Evolutionary conservation across 805 yeast genomes (phyloP).

Genomic region (Wickerhamiella nectarea): DNA sequence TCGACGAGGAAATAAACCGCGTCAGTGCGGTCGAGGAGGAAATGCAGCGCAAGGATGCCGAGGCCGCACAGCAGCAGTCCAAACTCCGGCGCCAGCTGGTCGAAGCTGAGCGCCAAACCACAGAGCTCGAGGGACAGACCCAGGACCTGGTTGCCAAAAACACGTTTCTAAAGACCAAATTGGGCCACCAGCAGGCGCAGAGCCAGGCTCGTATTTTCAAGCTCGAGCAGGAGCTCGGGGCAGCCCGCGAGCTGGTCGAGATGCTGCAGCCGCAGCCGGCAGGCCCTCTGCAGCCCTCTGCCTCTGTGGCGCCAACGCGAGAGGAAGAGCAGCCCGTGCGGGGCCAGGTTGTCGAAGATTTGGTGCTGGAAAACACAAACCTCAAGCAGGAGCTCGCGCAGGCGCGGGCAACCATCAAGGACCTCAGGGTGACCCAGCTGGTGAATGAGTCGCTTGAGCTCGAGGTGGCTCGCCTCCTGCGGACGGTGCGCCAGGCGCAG

Average conservation of each 20-base stretch:
- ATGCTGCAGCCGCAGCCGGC: neutral
- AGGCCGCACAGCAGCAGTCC: neutral
- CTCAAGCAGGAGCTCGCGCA: slow-evolving; percentile 3
- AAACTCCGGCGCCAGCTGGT: neutral
- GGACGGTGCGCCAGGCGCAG: neutral
- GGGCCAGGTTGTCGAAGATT: neutral
- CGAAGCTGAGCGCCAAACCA: neutral
- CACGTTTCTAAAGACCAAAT: too few species aligned
- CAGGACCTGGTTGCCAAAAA: neutral
- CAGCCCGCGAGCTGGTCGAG: neutral
- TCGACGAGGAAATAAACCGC: neutral
- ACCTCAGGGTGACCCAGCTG: slow-evolving; percentile 3
- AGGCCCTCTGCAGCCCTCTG: slow-evolving; percentile 39
- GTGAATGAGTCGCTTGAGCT: slow-evolving; percentile 3
- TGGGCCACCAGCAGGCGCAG: too few species aligned
- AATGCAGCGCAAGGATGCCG: neutral
- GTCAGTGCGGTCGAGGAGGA: neutral
- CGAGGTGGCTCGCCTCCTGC: neutral
- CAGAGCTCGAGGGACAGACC: neutral
- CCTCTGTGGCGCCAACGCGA: slow-evolving; percentile 87
- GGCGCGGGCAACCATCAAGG: neutral
- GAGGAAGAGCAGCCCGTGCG: neutral
- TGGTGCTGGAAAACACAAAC: neutral
- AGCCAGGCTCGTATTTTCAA: neutral
- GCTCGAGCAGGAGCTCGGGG: neutral